Percentiles rank a stretch among this genome's conserved stretches.
phyloP scores from a whole-genome alignment of 768 basidiomycete genomes.

The Amanita muscaria region DNA sequence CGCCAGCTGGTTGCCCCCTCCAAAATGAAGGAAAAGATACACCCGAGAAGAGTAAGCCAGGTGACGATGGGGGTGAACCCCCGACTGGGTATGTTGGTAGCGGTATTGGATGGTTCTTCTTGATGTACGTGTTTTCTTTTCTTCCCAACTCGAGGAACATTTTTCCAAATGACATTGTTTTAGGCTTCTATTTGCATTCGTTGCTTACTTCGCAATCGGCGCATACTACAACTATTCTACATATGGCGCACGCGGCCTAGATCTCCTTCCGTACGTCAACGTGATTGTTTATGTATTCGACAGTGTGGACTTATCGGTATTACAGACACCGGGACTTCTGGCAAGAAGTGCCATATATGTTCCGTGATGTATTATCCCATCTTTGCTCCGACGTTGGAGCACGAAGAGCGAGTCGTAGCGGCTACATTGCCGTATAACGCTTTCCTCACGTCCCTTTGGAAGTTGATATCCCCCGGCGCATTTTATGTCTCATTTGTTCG shows the following conservation, averaged over 20 bases:
- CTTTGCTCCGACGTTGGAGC: constrained; percentile 67
- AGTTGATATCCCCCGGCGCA: not conserved
- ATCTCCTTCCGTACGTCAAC: constrained; percentile 70
- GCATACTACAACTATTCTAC: constrained; percentile 85
- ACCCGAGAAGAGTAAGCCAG: constrained; percentile 16
- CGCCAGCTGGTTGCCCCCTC: constrained; percentile 49
- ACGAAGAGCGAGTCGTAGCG: constrained; percentile 55
- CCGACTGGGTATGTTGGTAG: constrained; percentile 40
- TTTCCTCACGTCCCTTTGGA: not conserved
- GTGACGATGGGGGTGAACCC: constrained; percentile 35
- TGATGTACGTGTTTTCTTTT: constrained; percentile 45
- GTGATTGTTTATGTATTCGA: not conserved
- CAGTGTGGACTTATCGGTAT: not conserved
- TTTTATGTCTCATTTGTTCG: too few relatives aligned
- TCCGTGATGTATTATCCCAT: constrained; percentile 69
- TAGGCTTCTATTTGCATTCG: constrained; percentile 58
- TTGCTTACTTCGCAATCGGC: constrained; percentile 67
- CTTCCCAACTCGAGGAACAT: not conserved
- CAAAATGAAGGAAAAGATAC: constrained; percentile 20
- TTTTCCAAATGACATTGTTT: not conserved
- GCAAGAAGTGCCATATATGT: constrained; percentile 83
- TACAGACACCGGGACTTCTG: constrained; percentile 82
- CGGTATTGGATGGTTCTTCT: constrained; percentile 84
- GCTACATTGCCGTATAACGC: constrained; percentile 68
- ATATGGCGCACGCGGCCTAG: constrained; percentile 76